Percentiles rank a stretch among this genome's conserved stretches.
Conservation (phyloP, 495 filamentous ascomycete genomes). For the Usnea hakonensis region DNA sequence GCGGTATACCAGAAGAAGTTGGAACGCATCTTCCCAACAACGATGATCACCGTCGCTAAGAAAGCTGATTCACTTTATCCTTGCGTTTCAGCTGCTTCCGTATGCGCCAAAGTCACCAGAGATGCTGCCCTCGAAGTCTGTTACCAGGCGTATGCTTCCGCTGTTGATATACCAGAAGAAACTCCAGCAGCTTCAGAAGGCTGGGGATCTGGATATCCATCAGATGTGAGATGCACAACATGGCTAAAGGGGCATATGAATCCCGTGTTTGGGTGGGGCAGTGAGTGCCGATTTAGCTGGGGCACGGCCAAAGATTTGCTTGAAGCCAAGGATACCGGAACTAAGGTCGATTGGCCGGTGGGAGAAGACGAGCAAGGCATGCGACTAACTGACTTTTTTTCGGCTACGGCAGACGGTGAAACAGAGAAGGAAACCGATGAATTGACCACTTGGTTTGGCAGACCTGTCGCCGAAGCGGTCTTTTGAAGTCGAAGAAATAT, state of each 20-base stretch:
- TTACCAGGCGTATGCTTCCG: conserved; percentile 43
- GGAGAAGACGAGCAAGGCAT: conserved; percentile 58
- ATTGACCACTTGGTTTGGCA: conserved; percentile 24
- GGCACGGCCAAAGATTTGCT: conserved; percentile 82
- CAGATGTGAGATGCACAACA: conserved; percentile 66
- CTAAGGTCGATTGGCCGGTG: conserved; percentile 76
- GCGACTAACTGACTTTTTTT: conserved; percentile 69
- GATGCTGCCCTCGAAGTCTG: conserved; percentile 79
- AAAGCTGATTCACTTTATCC: conserved; percentile 94
- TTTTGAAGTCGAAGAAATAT: conserved; percentile 15
- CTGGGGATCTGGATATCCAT: conserved; percentile 93
- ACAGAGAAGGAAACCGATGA: conserved; percentile 21
- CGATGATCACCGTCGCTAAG: conserved; percentile 81
- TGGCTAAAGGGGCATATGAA: conserved; percentile 88
- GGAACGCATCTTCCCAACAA: conserved; percentile 72
- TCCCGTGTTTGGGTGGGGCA: conserved; percentile 90
- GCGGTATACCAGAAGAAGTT: conserved; percentile 75
- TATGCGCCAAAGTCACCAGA: conserved; percentile 91
- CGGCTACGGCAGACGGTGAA: conserved; percentile 24
- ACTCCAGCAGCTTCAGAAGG: conserved; percentile 30
- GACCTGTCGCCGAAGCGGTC: conserved; percentile 18
- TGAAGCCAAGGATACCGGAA: conserved; percentile 52
- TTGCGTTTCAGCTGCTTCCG: conserved; percentile 84
- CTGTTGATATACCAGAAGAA: conserved; percentile 18
- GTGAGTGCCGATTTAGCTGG: conserved; percentile 90